Percentiles rank a stretch among this genome's conserved stretches.
Evolutionary conservation across 2,329 filamentous ascomycete species (phyloP).

Genomic region (Neofusicoccum laricinum): DNA sequence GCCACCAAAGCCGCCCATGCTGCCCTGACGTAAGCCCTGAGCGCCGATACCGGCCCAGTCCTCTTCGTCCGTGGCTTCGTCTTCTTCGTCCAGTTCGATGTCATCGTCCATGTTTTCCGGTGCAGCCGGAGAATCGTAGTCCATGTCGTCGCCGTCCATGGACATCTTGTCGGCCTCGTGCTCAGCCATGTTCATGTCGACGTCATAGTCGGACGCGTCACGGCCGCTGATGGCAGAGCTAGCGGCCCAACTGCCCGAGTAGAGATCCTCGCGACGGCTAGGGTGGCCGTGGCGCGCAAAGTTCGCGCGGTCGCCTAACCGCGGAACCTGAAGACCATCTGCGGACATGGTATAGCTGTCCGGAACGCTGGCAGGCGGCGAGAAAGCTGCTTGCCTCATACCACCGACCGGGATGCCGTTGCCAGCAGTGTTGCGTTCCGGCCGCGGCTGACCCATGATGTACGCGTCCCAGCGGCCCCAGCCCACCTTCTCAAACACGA

Average conservation of each 20-base stretch:
- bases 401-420: conserved; percentile 22
- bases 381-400: conserved; percentile 25
- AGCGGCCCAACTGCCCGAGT: conserved; percentile 60
- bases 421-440: conserved; percentile 27
- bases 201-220: conserved; percentile 51
- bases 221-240: conserved; percentile 75
- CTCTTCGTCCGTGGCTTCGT: conserved; percentile 88
- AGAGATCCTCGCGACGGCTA: conserved; percentile 31
- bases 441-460: conserved; percentile 61
- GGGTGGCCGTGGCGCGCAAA: not conserved
- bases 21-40: conserved; percentile 72
- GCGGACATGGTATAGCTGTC: conserved; percentile 42
- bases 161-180: conserved; percentile 96
- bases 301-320: conserved; percentile 20
- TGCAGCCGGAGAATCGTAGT: conserved; percentile 40
- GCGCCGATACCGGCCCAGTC: conserved; percentile 92
- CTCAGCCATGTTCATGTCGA: conserved; percentile 66
- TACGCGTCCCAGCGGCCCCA: conserved; percentile 96
- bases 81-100: conserved; percentile 49
- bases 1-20: conserved; percentile 27
- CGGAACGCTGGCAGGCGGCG: conserved; percentile 52
- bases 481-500: conserved; percentile 77
- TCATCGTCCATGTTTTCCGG: conserved; percentile 70
- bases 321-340: conserved; percentile 48
- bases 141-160: conserved; percentile 66